Base-by-base conservation (phyloP, 2,329 filamentous ascomycete genomes). In the Camillea tinctor region DNA sequence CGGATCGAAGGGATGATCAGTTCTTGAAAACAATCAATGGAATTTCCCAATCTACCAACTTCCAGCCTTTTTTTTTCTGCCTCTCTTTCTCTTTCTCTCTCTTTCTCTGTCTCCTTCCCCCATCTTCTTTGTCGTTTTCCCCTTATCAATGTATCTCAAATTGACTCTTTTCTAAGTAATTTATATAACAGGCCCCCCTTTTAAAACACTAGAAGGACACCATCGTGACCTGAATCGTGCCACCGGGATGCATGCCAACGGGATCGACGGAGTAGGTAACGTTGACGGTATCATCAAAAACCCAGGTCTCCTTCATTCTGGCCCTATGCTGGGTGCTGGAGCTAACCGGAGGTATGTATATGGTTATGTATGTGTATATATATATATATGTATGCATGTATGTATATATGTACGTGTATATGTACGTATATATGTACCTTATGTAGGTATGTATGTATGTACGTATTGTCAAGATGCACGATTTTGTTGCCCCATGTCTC, bases 331-430 rank as follows among this genome's bases (percentile, higher is more conserved):
- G 13, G n/a, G 17, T 44, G 36, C 36, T 44, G 36, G 36, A 44
- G 4, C 36, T 44, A n/a, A 44, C 26, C 26, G 26, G 26, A 30
- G 26, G 26, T 30, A 30, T 30, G 26, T 63, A 11, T n/a, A n/a
- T n/a, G n/a, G n/a, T n/a, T n/a, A n/a, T 23, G 19, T 63, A 61
- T 53, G 54, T 52, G 55, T 60, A 58, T 51, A 40, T 21, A 23
- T n/a, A 6, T 36, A 26, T 53, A 7, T 53, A 26, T 53, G 21
- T 40, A 4, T 4, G 4, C 9, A 26, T 26, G 24, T 26, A 26
- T 4, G 4, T 26, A 30, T 7, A 9, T 30, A 30, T 3, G 26
- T 30, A 30, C 13, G 26, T 9, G 13, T 4, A 11, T 9, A 30
- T 7, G 26, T 30, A 30, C 26, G 26, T 30, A 30, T 30, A 30